phyloP scores from a whole-genome alignment of 2,329 filamentous ascomycete species.

The Pyrenophora teres region DNA sequence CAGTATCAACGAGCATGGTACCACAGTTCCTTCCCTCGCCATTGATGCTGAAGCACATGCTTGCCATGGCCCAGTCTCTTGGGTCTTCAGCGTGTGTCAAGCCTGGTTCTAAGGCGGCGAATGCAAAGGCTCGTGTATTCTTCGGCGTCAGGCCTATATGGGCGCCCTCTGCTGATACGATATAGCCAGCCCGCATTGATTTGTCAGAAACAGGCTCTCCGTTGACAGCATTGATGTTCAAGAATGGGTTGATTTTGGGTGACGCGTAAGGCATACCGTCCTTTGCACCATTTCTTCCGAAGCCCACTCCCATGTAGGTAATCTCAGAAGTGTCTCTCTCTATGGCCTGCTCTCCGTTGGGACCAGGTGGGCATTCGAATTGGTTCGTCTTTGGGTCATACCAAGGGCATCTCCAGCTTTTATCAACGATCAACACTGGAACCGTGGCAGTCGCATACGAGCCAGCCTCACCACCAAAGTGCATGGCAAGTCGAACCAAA shows the following conservation, averaged over 20 bases:
- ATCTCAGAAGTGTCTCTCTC: conserved; percentile 36
- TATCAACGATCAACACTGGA: conserved; percentile 41
- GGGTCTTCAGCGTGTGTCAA: conserved; percentile 33
- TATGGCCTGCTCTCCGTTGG: conserved; percentile 29
- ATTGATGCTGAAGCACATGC: conserved; percentile 38
- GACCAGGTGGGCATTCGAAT: conserved; percentile 38
- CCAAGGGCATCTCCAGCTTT: conserved; percentile 42
- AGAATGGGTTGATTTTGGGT: conserved; percentile 41
- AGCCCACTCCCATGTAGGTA: conserved; percentile 46
- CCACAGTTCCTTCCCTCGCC: conserved; percentile 29
- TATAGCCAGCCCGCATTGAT: conserved; percentile 32
- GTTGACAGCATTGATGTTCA: conserved; percentile 41
- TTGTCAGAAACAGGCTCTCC: conserved; percentile 12
- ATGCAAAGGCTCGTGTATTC: conserved; percentile 29
- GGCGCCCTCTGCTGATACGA: conserved; percentile 37
- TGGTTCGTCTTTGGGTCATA: conserved; percentile 38
- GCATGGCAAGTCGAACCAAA: conserved; percentile 34
- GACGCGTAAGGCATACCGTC: conserved; percentile 38
- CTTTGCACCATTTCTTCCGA: conserved; percentile 37
- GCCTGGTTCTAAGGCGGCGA: conserved; percentile 32
- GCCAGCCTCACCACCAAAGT: conserved; percentile 29
- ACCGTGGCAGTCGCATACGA: conserved; percentile 32
- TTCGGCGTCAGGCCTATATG: conserved; percentile 36
- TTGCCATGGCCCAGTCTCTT: conserved; percentile 44
- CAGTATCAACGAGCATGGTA: conserved; percentile 39